These are phyloP conservation scores for Psilocybe cyanescens DNA, from an alignment of 768 basidiomycete genomes.

Conservation along the genomic window DNA sequence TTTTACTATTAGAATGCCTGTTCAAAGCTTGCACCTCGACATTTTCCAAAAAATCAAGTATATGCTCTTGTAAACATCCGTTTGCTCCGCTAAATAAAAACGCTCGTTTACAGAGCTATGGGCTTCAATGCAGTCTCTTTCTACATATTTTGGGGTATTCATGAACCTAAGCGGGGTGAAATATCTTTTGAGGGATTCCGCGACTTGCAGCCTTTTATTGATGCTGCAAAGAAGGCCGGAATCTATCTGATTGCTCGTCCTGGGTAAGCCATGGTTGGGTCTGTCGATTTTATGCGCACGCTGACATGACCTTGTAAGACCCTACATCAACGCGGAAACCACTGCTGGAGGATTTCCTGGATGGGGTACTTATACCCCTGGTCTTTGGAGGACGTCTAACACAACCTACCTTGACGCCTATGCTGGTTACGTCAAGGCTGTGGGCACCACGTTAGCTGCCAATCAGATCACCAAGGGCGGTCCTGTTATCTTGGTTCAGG, in stretches of 20 bases:
- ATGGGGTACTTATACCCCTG: constrained; percentile 55
- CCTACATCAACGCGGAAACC: constrained; percentile 52
- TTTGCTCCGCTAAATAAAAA: background rate
- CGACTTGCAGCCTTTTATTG: constrained; percentile 56
- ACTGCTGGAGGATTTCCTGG: constrained; percentile 61
- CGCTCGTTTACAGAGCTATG: constrained; percentile 31
- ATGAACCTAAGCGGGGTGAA: constrained; percentile 49
- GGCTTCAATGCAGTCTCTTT: constrained; percentile 49
- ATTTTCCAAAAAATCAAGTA: constrained; percentile 49
- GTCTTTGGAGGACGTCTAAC: constrained; percentile 48
- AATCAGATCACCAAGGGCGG: constrained; percentile 66
- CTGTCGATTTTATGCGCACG: background rate
- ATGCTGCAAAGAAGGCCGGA: constrained; percentile 56
- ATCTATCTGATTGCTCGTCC: constrained; percentile 60
- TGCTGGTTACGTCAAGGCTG: constrained; percentile 49
- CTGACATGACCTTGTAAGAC: constrained; percentile 26
- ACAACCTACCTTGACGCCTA: constrained; percentile 50
- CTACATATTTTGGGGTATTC: constrained; percentile 48
- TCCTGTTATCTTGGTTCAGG: constrained; percentile 51
- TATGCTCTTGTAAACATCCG: constrained; percentile 3
- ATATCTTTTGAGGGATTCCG: constrained; percentile 59
- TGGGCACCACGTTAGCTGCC: constrained; percentile 47
- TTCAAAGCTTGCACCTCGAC: constrained; percentile 46
- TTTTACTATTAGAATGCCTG: constrained; percentile 19
- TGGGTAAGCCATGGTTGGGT: constrained; percentile 34